phyloP scores from a whole-genome alignment of 441 rosid genomes.

The Breynia disticha region DNA sequence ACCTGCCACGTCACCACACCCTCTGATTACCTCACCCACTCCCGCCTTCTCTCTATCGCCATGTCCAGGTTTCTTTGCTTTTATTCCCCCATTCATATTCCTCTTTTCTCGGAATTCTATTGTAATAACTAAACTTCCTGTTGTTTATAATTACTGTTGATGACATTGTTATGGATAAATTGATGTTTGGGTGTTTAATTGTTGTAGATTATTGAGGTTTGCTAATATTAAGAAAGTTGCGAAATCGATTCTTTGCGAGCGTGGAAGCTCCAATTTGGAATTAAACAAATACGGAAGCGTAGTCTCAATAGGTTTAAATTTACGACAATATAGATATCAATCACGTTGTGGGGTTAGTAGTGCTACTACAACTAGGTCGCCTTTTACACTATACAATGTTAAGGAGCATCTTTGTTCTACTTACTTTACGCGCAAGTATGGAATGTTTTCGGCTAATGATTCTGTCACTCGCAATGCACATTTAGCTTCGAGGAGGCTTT shows the following conservation, averaged over 20 bases:
- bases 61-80: no score
- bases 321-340: slow-evolving; percentile 30
- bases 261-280: slow-evolving; percentile 20
- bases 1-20: no score
- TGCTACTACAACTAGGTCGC: slow-evolving; percentile 22
- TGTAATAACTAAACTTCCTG: background rate
- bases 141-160: no score
- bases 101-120: no score
- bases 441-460: slow-evolving; percentile 30
- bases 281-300: slow-evolving; percentile 34
- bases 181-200: slow-evolving; percentile 9
- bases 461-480: slow-evolving; percentile 42
- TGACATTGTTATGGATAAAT: background rate
- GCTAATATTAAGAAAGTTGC: slow-evolving; percentile 34
- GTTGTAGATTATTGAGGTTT: slow-evolving; percentile 51
- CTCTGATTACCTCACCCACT: no score
- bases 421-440: slow-evolving; percentile 30
- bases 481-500: slow-evolving; percentile 61
- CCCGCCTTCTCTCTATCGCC: no score
- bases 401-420: slow-evolving; percentile 23
- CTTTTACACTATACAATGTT: slow-evolving; percentile 16
- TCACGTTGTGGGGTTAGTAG: slow-evolving; percentile 27
- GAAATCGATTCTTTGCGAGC: slow-evolving; percentile 22
- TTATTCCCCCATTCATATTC: no score
- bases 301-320: slow-evolving; percentile 33